Percentiles rank a stretch among this genome's conserved stretches.
Conservation (phyloP, 352 stramenopile genomes). For the Thalassiosira hispida region DNA sequence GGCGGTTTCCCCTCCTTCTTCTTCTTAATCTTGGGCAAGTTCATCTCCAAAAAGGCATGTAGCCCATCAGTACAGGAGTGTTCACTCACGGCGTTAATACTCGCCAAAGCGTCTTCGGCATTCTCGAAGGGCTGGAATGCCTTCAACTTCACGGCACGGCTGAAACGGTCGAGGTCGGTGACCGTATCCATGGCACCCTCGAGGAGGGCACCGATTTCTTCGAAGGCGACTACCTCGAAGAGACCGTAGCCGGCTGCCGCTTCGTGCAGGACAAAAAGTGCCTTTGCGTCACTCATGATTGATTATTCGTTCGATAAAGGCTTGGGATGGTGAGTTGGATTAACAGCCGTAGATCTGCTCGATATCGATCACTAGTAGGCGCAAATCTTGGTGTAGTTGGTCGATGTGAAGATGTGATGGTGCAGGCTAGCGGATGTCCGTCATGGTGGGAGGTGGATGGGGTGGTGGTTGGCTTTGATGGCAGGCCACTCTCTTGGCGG, state of each 20-base stretch:
- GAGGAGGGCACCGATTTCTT: constrained; percentile 92
- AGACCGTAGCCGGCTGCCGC: constrained; percentile 97
- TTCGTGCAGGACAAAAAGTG: constrained; percentile 91
- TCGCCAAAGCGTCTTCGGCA: constrained; percentile 98
- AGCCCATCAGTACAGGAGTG: constrained; percentile 75
- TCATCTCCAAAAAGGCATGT: constrained; percentile 99
- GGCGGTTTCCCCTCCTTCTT: constrained; percentile 77
- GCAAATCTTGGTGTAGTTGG: no score
- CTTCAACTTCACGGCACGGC: constrained; percentile 98
- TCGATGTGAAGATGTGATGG: no score
- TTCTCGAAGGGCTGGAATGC: constrained; percentile 99
- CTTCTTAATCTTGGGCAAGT: constrained; percentile 96
- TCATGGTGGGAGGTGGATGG: no score
- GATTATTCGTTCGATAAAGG: neutral
- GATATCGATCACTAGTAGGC: no score
- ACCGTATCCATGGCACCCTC: constrained; percentile 86
- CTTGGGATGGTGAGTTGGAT: neutral
- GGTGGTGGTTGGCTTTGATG: no score
- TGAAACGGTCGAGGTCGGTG: constrained; percentile 93
- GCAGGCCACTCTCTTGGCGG: no score
- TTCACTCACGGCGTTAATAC: constrained; percentile 97
- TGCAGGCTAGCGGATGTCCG: no score
- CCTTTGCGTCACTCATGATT: constrained; percentile 70
- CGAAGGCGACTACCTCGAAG: constrained; percentile 97
- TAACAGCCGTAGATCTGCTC: no score